Conservation (phyloP, 495 filamentous ascomycete species). For the Penicillium turbatum region DNA sequence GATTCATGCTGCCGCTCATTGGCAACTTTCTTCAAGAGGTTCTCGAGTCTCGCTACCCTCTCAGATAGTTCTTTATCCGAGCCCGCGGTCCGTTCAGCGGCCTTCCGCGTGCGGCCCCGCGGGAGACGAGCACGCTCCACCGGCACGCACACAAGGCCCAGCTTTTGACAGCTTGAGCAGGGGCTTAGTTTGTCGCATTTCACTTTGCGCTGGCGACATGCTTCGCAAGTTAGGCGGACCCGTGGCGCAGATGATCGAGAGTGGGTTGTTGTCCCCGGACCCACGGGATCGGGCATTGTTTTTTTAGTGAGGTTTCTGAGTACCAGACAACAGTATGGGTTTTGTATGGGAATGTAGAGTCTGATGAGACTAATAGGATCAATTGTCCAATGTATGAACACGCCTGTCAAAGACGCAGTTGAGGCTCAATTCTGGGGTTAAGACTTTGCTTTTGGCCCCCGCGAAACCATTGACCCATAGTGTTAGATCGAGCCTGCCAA, state of each 20-base stretch:
- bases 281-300: neutral
- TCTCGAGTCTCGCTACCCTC: slow-evolving; percentile 30
- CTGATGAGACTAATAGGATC: neutral
- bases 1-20: slow-evolving; percentile 5
- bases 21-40: slow-evolving; percentile 21
- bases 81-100: slow-evolving; percentile 11
- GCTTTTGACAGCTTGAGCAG: slow-evolving; percentile 65
- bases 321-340: too few relatives aligned
- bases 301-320: too few relatives aligned
- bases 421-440: neutral
- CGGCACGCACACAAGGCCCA: slow-evolving; percentile 55
- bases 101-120: slow-evolving; percentile 41
- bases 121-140: slow-evolving; percentile 36
- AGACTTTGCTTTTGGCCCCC: neutral
- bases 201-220: slow-evolving; percentile 70
- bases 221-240: slow-evolving; percentile 35
- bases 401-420: neutral
- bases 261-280: slow-evolving; percentile 7
- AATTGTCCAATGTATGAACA: neutral
- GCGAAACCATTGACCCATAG: neutral
- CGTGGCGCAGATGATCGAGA: slow-evolving; percentile 21
- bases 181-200: slow-evolving; percentile 74
- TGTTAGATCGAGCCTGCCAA: neutral
- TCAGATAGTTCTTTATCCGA: slow-evolving; percentile 24
- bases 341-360: too few relatives aligned